Evolutionary conservation across 1,284 basidiomycete species (phyloP).

Genomic region (Termitomyces sp.): DNA sequence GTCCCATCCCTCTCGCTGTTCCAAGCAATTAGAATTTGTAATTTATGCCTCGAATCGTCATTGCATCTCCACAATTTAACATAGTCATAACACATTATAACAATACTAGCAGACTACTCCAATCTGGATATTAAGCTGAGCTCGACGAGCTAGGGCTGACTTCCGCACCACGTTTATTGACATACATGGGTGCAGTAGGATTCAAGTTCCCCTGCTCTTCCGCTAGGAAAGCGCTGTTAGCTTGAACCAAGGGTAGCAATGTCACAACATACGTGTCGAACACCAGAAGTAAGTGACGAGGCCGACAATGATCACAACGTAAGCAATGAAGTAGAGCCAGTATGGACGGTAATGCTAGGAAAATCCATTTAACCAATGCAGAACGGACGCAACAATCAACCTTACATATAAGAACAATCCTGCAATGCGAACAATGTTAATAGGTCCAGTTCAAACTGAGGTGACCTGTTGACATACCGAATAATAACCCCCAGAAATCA

Average conservation of each 20-base stretch:
- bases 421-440: conserved; percentile 19
- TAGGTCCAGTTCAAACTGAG: neutral
- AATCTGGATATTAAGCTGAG: neutral
- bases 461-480: conserved; percentile 45
- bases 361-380: conserved; percentile 1
- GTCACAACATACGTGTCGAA: conserved; percentile 57
- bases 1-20: neutral
- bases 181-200: conserved; percentile 58
- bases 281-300: conserved; percentile 81
- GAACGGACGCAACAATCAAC: conserved; percentile 10
- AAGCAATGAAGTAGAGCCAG: conserved; percentile 82
- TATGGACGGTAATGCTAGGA: conserved; percentile 69
- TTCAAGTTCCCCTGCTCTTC: conserved; percentile 71
- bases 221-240: conserved; percentile 36
- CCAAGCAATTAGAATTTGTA: neutral
- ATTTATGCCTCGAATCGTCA: neutral
- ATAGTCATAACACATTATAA: neutral
- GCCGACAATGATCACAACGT: conserved; percentile 62
- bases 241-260: neutral
- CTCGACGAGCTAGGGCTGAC: neutral
- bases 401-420: conserved; percentile 66
- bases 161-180: conserved; percentile 25
- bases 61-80: neutral
- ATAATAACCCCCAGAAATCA: conserved; percentile 81
- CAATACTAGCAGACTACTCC: neutral